Evolutionary conservation across 441 rosid species (phyloP), one percentile per base, ranked within the genome.

Genomic region (Flueggea neowawraea): DNA sequence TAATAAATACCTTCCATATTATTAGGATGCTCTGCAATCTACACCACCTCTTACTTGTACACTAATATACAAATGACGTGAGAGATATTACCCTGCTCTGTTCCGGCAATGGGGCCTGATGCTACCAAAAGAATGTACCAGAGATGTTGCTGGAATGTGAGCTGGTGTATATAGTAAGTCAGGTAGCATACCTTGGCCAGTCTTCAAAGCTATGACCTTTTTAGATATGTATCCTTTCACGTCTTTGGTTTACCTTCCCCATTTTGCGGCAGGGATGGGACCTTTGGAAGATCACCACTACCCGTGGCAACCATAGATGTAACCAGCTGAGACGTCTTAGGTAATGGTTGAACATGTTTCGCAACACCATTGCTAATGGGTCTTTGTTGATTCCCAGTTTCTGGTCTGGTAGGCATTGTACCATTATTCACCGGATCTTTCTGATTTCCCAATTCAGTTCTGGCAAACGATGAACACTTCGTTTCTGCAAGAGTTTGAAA

Each of bases 391-490:
- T 71, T 69, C 69, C 80, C 88, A 49, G 72, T 58, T 71, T 76
- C 91, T 9, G 69, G 69, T 76, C 75, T 80, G 50, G 71, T 75
- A 14, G 67, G 76, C 15, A 63, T 54, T 7, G 78, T 70, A 54
- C 82, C 74, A 51, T 79, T 82, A 71, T 62, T 68, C 65, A 58
- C 51, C 4, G 60, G 57, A 28, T 78, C 87, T 72, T 63, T 77
- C 44, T 67, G 79, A 72, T 63, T 69, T 54, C 76, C 89, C 62
- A 68, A 32, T 58, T 89, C 93, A 50, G 74, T 73, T 77, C 91
- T 85, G 12, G 88, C 91, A 28, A 84, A 77, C n/a, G 84, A 76
- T 47, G 82, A 87, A 73, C 85, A 87, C 36, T 80, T 79, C n/a
- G 83, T 78, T 75, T 89, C 96, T 89, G 85, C 57, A 51, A 45